Evolutionary conservation across 345 rosid species (phyloP).

Genomic region (Combretum micranthum): DNA sequence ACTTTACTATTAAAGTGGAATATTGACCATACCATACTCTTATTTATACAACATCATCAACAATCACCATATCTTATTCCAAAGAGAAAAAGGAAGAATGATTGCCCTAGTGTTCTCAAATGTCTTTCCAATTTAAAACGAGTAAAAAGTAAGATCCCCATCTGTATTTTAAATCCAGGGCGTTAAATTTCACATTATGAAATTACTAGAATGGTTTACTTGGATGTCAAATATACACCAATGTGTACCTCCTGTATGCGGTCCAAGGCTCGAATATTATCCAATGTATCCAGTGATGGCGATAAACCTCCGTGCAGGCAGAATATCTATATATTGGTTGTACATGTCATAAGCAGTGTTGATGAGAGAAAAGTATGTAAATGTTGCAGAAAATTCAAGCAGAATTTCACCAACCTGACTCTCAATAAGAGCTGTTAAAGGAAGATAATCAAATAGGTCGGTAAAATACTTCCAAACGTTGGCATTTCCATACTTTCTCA

Average conservation of each 20-base stretch:
- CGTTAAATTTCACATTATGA: no score
- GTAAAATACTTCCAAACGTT: slow-evolving; percentile 95
- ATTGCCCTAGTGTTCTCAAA: no score
- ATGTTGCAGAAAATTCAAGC: background rate
- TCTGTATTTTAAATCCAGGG: no score
- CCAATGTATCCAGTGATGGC: slow-evolving; percentile 87
- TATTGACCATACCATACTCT: no score
- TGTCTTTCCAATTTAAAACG: no score
- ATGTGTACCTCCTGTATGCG: slow-evolving; percentile 79
- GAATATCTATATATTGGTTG: slow-evolving; percentile 44
- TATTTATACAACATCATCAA: no score
- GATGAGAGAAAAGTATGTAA: background rate
- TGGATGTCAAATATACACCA: no score
- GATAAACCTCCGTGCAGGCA: slow-evolving; percentile 97
- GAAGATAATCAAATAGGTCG: slow-evolving; percentile 84
- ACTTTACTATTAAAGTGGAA: no score
- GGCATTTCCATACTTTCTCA: slow-evolving; percentile 95
- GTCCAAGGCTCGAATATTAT: slow-evolving; percentile 86
- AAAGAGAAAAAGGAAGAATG: no score
- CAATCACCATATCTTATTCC: no score
- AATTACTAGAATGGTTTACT: no score
- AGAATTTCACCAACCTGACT: slow-evolving; percentile 50
- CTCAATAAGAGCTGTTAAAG: slow-evolving; percentile 90
- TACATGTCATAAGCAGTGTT: background rate
- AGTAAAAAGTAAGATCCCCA: no score